Evolutionary conservation across 345 rosid species (phyloP), one percentile per base, ranked within the genome.

Genomic region (Jatropha curcas): DNA sequence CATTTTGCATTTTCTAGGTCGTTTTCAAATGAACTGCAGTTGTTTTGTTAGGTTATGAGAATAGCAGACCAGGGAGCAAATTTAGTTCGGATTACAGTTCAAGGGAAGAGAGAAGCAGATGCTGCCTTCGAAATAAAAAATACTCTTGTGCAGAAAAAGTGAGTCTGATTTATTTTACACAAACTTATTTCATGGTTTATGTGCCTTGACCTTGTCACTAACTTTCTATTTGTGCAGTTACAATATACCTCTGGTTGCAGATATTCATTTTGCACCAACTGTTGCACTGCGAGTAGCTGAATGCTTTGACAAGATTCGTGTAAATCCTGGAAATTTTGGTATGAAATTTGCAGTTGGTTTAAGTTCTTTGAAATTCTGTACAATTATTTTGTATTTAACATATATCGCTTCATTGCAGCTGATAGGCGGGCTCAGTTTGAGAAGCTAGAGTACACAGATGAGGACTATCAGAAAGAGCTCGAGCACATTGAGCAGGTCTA

Each of bases 291-390:
- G 98, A 60, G 97, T 92, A 31, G 88, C 96, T 70, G 99, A 95
- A 79, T 95, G 99, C 86, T 95, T 95, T 74, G 98, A 95, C 71
- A 95, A 95, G 80, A 95, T 95, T 77, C 98, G 97, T 60, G 98
- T 94, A 75, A 94, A 94, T 86, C 99, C 99, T 0, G 98, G 99
- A 83, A 94, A 94, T 66, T 94, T 94, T 68, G 99, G 99, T 94
- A 85, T 35, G 74, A 25, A 13, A 51, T 50, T 53, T 14, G 7
- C 31, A 58, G 34, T 39, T 79, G 58, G 30, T 70, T 62, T 58
- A 34, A 46, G 22, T 74, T 71, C 77, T 63, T 39, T 27, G 30
- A 65, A 73, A 58, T n/a, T 62, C 67, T 68, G 27, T 53, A n/a
- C 62, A 65, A 57, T 57, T 34, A 46, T 70, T 70, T 51, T 68